Conservation (phyloP, 1,284 basidiomycete genomes). For the Ustanciosporium gigantosporum region DNA sequence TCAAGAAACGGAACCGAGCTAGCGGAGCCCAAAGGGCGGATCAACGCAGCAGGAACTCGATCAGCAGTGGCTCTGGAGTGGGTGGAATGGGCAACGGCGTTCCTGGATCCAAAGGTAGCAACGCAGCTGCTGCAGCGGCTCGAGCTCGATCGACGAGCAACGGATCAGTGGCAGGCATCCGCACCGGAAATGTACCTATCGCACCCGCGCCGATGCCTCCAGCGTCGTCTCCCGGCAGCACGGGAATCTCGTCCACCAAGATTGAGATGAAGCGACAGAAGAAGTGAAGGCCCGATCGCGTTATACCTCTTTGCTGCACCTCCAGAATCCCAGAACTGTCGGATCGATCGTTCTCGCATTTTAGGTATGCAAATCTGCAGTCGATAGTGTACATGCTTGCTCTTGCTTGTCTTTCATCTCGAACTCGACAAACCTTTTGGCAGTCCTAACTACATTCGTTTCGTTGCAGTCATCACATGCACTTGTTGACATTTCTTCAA, state of each 20-base stretch:
- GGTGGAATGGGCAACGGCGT: slow-evolving; percentile 15
- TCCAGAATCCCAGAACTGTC: too few relatives aligned
- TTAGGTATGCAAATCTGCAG: too few relatives aligned
- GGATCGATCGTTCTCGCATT: too few relatives aligned
- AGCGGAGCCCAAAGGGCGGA: slow-evolving; percentile 28
- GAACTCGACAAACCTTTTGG: too few relatives aligned
- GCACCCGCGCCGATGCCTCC: slow-evolving; percentile 35
- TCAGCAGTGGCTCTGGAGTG: slow-evolving; percentile 3
- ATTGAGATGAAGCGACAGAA: slow-evolving; percentile 38
- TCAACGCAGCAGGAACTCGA: slow-evolving; percentile 9
- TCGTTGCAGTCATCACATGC: too few relatives aligned
- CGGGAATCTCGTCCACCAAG: slow-evolving; percentile 17
- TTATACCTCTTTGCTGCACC: too few relatives aligned
- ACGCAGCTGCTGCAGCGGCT: neutral
- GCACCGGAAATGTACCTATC: slow-evolving; percentile 37
- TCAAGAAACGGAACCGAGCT: slow-evolving; percentile 77
- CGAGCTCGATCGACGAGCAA: slow-evolving; percentile 6
- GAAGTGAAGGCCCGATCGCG: too few relatives aligned
- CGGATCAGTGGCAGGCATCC: slow-evolving; percentile 23
- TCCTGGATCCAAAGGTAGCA: slow-evolving; percentile 3
- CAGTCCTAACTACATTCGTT: too few relatives aligned
- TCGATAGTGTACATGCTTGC: too few relatives aligned
- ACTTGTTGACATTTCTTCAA: too few relatives aligned
- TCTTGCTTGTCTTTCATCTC: too few relatives aligned
- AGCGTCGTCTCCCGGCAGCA: slow-evolving; percentile 30